Conservation (phyloP, 129 eudicot genomes). For the carrot (Daucus carota) region DNA sequence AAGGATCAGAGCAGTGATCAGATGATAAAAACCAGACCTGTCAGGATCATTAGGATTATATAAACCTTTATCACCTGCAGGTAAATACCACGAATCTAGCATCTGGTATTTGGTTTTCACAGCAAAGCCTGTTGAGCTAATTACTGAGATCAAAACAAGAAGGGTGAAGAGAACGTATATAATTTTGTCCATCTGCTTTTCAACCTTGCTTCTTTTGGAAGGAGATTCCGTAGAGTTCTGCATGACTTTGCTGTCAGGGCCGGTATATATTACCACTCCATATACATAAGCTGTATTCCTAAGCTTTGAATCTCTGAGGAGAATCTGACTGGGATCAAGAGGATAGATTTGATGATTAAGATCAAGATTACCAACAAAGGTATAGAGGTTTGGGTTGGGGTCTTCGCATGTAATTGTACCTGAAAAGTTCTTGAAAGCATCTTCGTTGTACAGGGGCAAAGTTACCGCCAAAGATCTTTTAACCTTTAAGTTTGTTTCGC, state of each 20-base stretch:
- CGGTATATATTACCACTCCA: slow-evolving; percentile 53
- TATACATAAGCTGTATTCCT: slow-evolving; percentile 49
- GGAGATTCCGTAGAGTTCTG: slow-evolving; percentile 59
- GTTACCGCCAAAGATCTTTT: slow-evolving; percentile 53
- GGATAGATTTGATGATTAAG: slow-evolving; percentile 37
- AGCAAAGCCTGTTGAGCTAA: slow-evolving; percentile 48
- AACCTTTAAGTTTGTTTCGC: slow-evolving; percentile 63
- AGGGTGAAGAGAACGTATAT: slow-evolving; percentile 49
- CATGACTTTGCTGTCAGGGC: slow-evolving; percentile 60
- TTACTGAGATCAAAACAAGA: slow-evolving; percentile 44
- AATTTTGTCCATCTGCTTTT: slow-evolving; percentile 57
- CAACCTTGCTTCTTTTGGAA: slow-evolving; percentile 57
- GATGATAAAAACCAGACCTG: slow-evolving; percentile 41
- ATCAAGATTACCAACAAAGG: slow-evolving; percentile 57
- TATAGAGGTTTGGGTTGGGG: slow-evolving; percentile 55
- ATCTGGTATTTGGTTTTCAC: slow-evolving; percentile 29
- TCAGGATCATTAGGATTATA: slow-evolving; percentile 29
- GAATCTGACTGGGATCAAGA: slow-evolving; percentile 52
- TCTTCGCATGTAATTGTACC: slow-evolving; percentile 50
- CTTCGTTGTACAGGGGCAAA: slow-evolving; percentile 36
- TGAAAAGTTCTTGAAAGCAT: slow-evolving; percentile 34
- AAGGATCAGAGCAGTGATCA: slow-evolving; percentile 52
- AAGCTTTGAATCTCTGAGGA: slow-evolving; percentile 61
- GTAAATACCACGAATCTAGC: slow-evolving; percentile 54
- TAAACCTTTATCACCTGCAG: slow-evolving; percentile 21